phyloP scores from a whole-genome alignment of 2,329 filamentous ascomycete genomes.

The Fusarium concolor region DNA sequence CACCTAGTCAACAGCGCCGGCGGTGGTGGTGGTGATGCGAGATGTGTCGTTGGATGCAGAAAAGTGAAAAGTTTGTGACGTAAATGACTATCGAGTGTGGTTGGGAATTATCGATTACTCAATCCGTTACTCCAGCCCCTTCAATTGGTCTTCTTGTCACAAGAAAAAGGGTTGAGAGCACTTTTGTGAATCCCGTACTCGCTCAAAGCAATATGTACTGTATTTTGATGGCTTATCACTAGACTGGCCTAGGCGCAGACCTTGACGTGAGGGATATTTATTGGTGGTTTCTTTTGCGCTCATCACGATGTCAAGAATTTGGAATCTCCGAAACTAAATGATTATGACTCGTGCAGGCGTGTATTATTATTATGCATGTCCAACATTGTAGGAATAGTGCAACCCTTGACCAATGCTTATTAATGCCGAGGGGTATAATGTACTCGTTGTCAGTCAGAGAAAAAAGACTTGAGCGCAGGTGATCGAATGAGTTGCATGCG shows the following conservation, averaged over 20 bases:
- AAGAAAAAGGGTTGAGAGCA: conserved; percentile 35
- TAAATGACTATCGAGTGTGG: conserved; percentile 35
- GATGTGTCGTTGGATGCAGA: conserved; percentile 30
- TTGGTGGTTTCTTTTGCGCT: conserved; percentile 18
- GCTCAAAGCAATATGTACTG: conserved; percentile 22
- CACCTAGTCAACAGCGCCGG: conserved; percentile 12
- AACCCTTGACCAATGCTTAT: conserved; percentile 16
- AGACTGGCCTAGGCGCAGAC: conserved; percentile 26
- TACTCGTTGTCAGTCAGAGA: conserved; percentile 1
- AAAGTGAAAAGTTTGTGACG: conserved; percentile 34
- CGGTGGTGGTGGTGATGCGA: conserved; percentile 25
- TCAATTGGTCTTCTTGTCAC: conserved; percentile 32
- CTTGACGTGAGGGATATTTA: conserved; percentile 26
- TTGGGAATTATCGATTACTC: conserved; percentile 29
- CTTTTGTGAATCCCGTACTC: conserved; percentile 33
- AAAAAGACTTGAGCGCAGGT: background rate
- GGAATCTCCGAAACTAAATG: conserved; percentile 41
- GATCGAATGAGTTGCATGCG: background rate
- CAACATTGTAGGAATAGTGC: conserved; percentile 16
- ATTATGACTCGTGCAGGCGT: conserved; percentile 44
- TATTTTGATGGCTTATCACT: conserved; percentile 39
- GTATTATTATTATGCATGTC: conserved; percentile 7
- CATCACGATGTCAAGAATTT: conserved; percentile 37
- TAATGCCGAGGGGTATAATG: background rate
- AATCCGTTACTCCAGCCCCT: conserved; percentile 31